These are phyloP conservation scores for Suillus discolor DNA, from an alignment of 768 basidiomycete genomes.

Conservation along the genomic window DNA sequence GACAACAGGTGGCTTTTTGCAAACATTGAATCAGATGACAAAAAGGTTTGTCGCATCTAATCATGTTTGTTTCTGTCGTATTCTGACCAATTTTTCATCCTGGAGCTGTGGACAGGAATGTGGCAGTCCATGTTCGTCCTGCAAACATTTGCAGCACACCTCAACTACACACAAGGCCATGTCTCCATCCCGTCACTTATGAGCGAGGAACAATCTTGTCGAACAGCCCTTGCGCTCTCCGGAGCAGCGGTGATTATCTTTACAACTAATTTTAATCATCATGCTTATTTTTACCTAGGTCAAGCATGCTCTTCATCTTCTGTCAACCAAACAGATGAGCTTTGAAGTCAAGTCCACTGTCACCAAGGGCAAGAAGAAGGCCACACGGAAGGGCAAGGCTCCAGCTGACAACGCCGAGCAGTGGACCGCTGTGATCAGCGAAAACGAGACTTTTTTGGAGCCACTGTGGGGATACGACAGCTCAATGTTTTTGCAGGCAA, in stretches of 20 bases:
- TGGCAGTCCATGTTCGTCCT: slow-evolving; percentile 8
- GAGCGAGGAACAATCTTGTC: neutral
- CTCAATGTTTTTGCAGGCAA: neutral
- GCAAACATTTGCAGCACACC: slow-evolving; percentile 7
- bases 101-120: slow-evolving; percentile 16
- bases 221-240: neutral
- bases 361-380: neutral
- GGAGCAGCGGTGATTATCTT: slow-evolving; percentile 1
- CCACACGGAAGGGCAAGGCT: neutral
- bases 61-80: neutral
- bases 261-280: too few species aligned
- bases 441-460: neutral
- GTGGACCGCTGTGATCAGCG: neutral
- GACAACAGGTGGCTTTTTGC: slow-evolving; percentile 3
- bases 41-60: slow-evolving; percentile 1
- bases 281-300: neutral
- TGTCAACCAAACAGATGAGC: neutral
- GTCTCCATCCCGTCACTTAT: neutral
- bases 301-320: neutral
- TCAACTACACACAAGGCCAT: slow-evolving; percentile 13
- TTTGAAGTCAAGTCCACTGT: neutral
- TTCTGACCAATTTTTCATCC: too few species aligned
- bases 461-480: slow-evolving; percentile 1
- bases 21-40: neutral
- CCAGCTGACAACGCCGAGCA: neutral